Evolutionary conservation across 1,284 basidiomycete species (phyloP), one percentile per base, ranked within the genome.

Genomic region (Malassezia yamatoensis): DNA sequence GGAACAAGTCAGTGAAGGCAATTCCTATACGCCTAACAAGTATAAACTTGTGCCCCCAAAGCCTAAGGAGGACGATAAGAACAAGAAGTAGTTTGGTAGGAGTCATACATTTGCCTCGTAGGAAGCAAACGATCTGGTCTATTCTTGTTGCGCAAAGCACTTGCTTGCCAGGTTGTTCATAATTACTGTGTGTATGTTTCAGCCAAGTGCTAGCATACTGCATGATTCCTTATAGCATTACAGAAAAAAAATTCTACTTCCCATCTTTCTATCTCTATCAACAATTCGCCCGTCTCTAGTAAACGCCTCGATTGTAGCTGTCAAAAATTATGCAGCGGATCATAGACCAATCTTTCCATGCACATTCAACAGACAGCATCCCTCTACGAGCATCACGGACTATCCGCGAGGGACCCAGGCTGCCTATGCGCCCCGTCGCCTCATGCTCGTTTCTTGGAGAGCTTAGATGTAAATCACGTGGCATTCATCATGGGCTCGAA

Each of bases 1-100:
- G 94, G 94, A 98, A 76, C 91, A 93, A 78, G 83, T 90, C 46
- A 94, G 94, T 48, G 81, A 86, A 29, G 93, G 93, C 44, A 83
- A 83, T 10, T 80, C 81, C 57, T 81, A 85, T 24, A 81, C 80
- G 61, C 82, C 78, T 12, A 75, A 78, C 51, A 64, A 73, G 18
- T 78, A 75, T 65, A 76, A 70, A 54, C 66, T 78, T 16, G 73
- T 72, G 46, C 76, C 77, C 24, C 76, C 76, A n/a, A 73, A 76
- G 66, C 72, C 75, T 49, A 70, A 70, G 36, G 62, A 65, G 64
- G 66, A 65, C n/a, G 58, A 69, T 34, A 74, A 77, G 62, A 55
- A 69, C 36, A 68, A 72, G 62, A 67, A 71, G 63, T 69, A 64
- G 58, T 29, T 29, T 29, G 7, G 3, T 29, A 29, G 18, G 7